phyloP scores from a whole-genome alignment of 1,139 yeast species.

The Ogataea hybrid region DNA sequence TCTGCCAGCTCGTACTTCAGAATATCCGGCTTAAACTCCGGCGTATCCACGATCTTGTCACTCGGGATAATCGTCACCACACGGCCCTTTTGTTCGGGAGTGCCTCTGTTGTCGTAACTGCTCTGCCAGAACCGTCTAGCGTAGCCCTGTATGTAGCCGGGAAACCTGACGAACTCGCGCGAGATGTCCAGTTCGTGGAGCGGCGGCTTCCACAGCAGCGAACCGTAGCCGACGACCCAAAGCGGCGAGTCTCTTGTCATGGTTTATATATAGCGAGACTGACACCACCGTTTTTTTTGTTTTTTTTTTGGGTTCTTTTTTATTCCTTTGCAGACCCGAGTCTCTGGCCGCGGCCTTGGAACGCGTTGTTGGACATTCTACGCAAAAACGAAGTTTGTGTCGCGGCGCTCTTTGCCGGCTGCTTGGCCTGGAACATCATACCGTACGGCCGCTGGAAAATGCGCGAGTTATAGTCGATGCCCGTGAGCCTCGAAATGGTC shows the following conservation, averaged over 20 bases:
- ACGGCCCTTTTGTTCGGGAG: slow-evolving; percentile 80
- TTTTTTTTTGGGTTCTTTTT: not conserved
- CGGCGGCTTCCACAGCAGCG: slow-evolving; percentile 89
- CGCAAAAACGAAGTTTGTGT: slow-evolving; percentile 18
- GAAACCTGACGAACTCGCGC: slow-evolving; percentile 49
- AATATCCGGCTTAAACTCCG: slow-evolving; percentile 46
- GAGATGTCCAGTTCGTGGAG: slow-evolving; percentile 45
- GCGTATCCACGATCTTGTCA: slow-evolving; percentile 45
- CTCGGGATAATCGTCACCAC: slow-evolving; percentile 76
- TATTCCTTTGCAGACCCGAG: slow-evolving; percentile 22
- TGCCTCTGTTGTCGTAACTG: slow-evolving; percentile 87
- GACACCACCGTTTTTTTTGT: not conserved
- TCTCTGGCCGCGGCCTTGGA: slow-evolving; percentile 28
- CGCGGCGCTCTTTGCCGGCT: slow-evolving; percentile 4
- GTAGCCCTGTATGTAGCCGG: slow-evolving; percentile 75
- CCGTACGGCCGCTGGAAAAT: slow-evolving; percentile 29
- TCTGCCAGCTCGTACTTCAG: slow-evolving; percentile 38
- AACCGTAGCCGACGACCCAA: slow-evolving; percentile 93
- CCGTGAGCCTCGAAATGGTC: slow-evolving; percentile 27
- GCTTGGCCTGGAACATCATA: slow-evolving; percentile 17
- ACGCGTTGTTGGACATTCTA: slow-evolving; percentile 19
- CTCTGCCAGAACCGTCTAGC: slow-evolving; percentile 90
- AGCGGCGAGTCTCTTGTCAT: slow-evolving; percentile 25
- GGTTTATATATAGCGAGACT: not conserved
- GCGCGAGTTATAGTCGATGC: slow-evolving; percentile 30